These are phyloP conservation scores for Colletotrichum sojae DNA, from an alignment of 2,329 filamentous ascomycete genomes.

Conservation along the genomic window DNA sequence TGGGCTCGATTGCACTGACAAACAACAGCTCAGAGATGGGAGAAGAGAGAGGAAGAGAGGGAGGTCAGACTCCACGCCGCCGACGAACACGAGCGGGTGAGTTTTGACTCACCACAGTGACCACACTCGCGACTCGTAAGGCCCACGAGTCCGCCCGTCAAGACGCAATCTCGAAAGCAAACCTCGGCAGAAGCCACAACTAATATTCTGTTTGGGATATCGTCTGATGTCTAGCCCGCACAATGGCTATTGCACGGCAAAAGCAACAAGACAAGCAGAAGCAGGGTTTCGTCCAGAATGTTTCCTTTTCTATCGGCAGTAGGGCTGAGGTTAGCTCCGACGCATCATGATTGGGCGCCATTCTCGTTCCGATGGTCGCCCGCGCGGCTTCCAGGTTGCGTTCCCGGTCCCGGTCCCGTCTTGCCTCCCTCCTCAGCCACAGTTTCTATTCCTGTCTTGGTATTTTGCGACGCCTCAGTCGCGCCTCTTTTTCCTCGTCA, in stretches of 20 bases:
- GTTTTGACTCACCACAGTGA: not conserved
- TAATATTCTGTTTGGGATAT: constrained; percentile 9
- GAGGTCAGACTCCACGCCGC: constrained; percentile 5
- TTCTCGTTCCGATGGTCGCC: no score
- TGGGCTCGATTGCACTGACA: constrained; percentile 13
- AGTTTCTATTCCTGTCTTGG: constrained; percentile 28
- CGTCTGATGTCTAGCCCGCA: constrained; percentile 16
- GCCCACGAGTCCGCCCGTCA: constrained; percentile 1
- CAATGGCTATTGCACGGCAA: not conserved
- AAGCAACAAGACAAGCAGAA: constrained; percentile 6
- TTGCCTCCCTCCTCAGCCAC: constrained; percentile 25
- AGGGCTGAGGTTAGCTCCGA: constrained; percentile 21
- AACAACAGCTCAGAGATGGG: not conserved
- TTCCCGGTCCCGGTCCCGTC: not conserved
- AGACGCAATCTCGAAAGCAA: constrained; percentile 14
- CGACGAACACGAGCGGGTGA: constrained; percentile 10
- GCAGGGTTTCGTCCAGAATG: no score
- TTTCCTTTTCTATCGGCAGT: constrained; percentile 15
- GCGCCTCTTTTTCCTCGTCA: constrained; percentile 30
- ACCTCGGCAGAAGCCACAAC: constrained; percentile 15
- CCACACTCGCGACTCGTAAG: not conserved
- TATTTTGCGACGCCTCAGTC: not conserved
- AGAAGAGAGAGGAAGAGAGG: not conserved
- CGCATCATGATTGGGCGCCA: not conserved
- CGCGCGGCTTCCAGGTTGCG: no score